Evolutionary conservation across 208 protist genomes (phyloP).

Genomic region (Trypanosoma conorhini): DNA sequence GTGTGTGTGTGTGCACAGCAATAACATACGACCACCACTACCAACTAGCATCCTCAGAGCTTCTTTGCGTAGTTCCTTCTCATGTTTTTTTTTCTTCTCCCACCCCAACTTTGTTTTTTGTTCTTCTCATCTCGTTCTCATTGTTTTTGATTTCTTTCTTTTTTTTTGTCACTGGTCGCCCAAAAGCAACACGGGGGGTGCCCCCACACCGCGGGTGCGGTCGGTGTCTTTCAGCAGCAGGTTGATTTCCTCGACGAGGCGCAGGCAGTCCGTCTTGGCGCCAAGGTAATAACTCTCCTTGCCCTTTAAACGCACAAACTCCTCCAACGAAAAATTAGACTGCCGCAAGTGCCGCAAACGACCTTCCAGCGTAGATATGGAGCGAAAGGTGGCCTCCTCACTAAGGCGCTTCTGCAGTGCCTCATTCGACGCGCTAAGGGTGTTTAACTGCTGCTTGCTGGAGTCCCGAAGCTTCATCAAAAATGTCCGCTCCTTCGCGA

Average conservation of each 20-base stretch:
- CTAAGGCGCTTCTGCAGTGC: slow-evolving; percentile 50
- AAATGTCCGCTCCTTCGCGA: slow-evolving; percentile 54
- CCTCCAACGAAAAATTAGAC: slow-evolving; percentile 83
- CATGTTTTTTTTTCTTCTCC: slow-evolving; percentile 5
- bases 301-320: slow-evolving; percentile 88
- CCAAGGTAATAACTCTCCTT: slow-evolving; percentile 87
- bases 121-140: neutral
- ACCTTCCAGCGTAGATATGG: slow-evolving; percentile 77
- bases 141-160: neutral
- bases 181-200: slow-evolving; percentile 25
- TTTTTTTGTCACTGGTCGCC: slow-evolving; percentile 15
- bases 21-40: neutral
- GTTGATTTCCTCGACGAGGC: slow-evolving; percentile 86
- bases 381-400: slow-evolving; percentile 49
- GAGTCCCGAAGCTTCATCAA: slow-evolving; percentile 69
- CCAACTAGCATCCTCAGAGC: neutral
- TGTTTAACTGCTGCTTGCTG: slow-evolving; percentile 72
- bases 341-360: slow-evolving; percentile 87
- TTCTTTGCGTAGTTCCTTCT: neutral
- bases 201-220: slow-evolving; percentile 20
- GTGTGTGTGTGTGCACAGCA: neutral
- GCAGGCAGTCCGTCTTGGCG: slow-evolving; percentile 84
- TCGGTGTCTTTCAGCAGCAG: slow-evolving; percentile 68
- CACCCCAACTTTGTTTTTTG: neutral
- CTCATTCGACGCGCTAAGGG: slow-evolving; percentile 57